Evolutionary conservation across 306 rosid species (phyloP).

Genomic region (Prunus dulcis): DNA sequence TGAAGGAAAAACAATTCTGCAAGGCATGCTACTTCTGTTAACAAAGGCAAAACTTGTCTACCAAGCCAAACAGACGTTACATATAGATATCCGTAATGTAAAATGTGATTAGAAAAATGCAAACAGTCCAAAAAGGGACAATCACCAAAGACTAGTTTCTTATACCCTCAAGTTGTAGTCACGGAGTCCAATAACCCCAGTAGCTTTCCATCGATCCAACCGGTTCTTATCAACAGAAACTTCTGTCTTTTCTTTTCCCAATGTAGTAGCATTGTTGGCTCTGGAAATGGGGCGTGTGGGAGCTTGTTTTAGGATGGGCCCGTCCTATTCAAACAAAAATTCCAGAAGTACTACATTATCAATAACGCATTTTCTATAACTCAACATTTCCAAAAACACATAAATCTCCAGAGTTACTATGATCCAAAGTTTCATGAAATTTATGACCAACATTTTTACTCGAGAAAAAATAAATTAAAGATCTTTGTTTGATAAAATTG

Average conservation of each 20-base stretch:
- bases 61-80: not conserved
- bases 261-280: slow-evolving; percentile 28
- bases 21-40: not conserved
- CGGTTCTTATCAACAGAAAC: slow-evolving; percentile 42
- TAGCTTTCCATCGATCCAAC: slow-evolving; percentile 60
- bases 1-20: not conserved
- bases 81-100: not conserved
- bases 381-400: not conserved
- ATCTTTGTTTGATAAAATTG: not conserved
- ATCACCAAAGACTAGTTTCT: not conserved
- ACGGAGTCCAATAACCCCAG: slow-evolving; percentile 75
- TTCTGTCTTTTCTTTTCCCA: slow-evolving; percentile 25
- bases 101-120: not conserved
- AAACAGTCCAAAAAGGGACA: not conserved
- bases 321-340: slow-evolving; percentile 46
- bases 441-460: not conserved
- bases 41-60: not conserved
- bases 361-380: not conserved
- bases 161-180: slow-evolving; percentile 81
- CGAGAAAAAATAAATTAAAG: not conserved
- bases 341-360: slow-evolving; percentile 1
- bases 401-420: not conserved
- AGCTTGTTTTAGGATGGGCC: slow-evolving; percentile 60
- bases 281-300: slow-evolving; percentile 43
- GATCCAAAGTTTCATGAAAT: not conserved